Conservation (phyloP, 2,329 filamentous ascomycete genomes). For the Lasiodiplodia theobromae region DNA sequence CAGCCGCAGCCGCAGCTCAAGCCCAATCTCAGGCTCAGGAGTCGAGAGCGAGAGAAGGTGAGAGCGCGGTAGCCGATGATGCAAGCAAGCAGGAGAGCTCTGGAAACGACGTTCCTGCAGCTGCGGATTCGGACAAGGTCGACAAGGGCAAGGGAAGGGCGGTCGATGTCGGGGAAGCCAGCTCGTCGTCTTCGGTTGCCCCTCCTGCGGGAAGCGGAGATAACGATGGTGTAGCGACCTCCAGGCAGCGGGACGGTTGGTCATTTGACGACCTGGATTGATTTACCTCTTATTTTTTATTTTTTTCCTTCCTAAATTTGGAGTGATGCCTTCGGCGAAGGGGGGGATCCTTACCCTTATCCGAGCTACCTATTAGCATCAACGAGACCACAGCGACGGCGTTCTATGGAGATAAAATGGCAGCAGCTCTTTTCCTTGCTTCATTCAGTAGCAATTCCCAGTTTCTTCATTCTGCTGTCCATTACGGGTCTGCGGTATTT, state of each 20-base stretch:
- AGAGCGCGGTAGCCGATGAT: neutral
- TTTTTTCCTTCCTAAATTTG: neutral
- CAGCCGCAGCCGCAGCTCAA: neutral
- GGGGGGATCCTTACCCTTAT: neutral
- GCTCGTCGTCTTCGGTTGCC: neutral
- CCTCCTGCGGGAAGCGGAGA: neutral
- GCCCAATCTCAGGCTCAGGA: neutral
- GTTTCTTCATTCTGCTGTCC: neutral
- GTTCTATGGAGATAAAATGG: neutral
- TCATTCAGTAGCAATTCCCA: neutral
- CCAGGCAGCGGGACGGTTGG: slow-evolving; percentile 18
- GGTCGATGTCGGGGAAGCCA: slow-evolving; percentile 7
- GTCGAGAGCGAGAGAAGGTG: neutral
- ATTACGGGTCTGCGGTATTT: neutral
- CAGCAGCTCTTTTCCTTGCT: neutral
- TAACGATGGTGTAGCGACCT: neutral
- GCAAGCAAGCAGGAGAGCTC: neutral
- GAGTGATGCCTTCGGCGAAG: too few species aligned
- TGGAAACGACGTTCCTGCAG: neutral
- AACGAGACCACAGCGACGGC: slow-evolving; percentile 6
- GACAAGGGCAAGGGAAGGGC: slow-evolving; percentile 28
- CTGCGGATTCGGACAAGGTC: neutral
- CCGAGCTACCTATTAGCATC: neutral
- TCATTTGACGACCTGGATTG: slow-evolving; percentile 14
- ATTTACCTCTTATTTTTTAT: neutral